Evolutionary conservation across 148 eudicot species (phyloP).

Genomic region (Beta vulgaris): DNA sequence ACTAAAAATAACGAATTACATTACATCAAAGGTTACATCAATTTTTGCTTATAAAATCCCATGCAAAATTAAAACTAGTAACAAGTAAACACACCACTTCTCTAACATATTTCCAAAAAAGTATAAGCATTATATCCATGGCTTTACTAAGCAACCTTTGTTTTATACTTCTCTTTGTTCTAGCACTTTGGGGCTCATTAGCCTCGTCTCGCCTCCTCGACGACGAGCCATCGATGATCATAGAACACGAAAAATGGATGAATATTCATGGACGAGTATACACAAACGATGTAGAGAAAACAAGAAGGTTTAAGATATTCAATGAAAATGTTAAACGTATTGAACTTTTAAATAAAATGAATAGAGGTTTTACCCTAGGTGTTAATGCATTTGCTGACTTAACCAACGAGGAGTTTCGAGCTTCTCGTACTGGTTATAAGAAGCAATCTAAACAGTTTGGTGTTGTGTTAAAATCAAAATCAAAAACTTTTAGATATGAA

Average conservation of each 20-base stretch:
- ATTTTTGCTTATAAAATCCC: constrained; percentile 27
- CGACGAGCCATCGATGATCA: constrained; percentile 31
- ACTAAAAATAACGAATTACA: not conserved
- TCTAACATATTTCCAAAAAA: not conserved
- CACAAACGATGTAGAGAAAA: constrained; percentile 42
- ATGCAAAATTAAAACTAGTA: not conserved
- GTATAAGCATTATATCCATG: constrained; percentile 23
- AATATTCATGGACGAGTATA: constrained; percentile 51
- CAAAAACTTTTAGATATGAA: constrained; percentile 36
- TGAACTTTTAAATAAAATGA: constrained; percentile 36
- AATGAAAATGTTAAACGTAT: constrained; percentile 47
- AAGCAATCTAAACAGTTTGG: not conserved
- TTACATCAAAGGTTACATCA: constrained; percentile 22
- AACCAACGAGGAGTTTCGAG: constrained; percentile 54
- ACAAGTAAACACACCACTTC: not conserved
- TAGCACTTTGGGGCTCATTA: constrained; percentile 19
- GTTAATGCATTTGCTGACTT: constrained; percentile 60
- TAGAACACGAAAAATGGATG: constrained; percentile 60
- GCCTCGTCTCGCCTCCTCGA: constrained; percentile 33
- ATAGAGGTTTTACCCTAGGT: constrained; percentile 37
- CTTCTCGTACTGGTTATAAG: constrained; percentile 43
- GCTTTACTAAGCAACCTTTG: constrained; percentile 16
- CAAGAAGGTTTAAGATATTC: constrained; percentile 43
- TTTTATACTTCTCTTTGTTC: constrained; percentile 15
- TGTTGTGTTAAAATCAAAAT: constrained; percentile 14